Evolutionary conservation across 2,329 filamentous ascomycete species (phyloP).

Genomic region (Trichoderma lentiforme): DNA sequence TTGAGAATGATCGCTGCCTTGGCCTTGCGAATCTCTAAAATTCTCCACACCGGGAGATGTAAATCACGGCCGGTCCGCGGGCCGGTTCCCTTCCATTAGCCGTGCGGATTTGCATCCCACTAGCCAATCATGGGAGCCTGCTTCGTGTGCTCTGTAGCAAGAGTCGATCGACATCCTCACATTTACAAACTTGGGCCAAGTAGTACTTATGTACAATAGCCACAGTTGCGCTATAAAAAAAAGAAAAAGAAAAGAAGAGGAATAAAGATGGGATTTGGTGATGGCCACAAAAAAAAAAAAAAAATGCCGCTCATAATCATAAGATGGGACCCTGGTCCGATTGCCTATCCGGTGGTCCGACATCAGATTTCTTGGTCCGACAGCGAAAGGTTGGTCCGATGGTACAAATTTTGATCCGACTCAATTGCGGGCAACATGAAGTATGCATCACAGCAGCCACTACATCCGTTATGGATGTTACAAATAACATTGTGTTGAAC

Average conservation of each 20-base stretch:
- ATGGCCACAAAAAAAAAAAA: not conserved
- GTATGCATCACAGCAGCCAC: not conserved
- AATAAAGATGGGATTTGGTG: not conserved
- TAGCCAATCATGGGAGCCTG: not conserved
- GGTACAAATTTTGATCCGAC: not conserved
- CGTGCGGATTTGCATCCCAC: not conserved
- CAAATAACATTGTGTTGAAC: not conserved
- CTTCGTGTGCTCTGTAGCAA: not conserved
- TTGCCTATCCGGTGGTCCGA: not conserved
- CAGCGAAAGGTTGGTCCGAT: not conserved
- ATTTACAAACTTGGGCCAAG: not conserved
- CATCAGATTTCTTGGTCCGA: not conserved
- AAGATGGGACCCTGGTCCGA: not conserved
- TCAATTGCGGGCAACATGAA: not conserved
- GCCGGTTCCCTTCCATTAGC: not conserved
- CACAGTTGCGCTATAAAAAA: not conserved
- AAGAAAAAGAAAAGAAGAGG: not conserved
- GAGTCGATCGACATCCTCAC: not conserved
- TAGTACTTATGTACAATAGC: not conserved
- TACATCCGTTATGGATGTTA: not conserved
- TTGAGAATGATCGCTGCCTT: not conserved
- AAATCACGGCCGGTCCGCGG: not conserved
- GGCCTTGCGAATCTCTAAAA: not conserved
- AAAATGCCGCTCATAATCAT: not conserved
- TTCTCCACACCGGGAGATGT: not conserved